Conservation (phyloP, 768 basidiomycete genomes). For the Auricularia auricula-judae region DNA sequence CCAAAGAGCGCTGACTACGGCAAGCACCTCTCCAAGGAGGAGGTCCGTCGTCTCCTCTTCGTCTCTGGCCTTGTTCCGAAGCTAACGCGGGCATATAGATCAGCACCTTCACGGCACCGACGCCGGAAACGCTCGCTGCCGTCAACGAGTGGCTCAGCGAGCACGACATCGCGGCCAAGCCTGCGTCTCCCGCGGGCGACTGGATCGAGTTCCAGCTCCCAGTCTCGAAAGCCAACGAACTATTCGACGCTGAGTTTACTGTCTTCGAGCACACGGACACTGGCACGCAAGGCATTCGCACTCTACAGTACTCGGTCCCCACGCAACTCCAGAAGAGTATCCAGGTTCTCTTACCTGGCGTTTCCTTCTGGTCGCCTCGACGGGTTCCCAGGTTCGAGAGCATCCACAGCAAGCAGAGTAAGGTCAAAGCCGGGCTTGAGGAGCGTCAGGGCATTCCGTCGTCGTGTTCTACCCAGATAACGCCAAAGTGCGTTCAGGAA, state of each 20-base stretch:
- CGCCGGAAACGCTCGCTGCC: slow-evolving; percentile 12
- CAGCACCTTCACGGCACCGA: slow-evolving; percentile 19
- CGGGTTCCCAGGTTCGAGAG: too few species aligned
- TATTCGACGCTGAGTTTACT: slow-evolving; percentile 19
- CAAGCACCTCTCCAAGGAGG: neutral
- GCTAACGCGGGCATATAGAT: slow-evolving; percentile 4
- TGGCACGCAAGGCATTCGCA: slow-evolving; percentile 13
- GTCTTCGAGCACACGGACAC: slow-evolving; percentile 14
- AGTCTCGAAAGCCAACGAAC: slow-evolving; percentile 16
- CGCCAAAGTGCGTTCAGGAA: too few species aligned
- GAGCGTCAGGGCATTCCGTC: too few species aligned
- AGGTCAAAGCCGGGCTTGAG: too few species aligned
- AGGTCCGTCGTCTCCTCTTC: neutral
- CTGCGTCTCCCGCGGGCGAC: slow-evolving; percentile 17
- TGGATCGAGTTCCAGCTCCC: slow-evolving; percentile 20
- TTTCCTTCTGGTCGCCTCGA: too few species aligned
- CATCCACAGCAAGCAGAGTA: too few species aligned
- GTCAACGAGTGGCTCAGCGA: slow-evolving; percentile 16
- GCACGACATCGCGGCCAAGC: slow-evolving; percentile 15
- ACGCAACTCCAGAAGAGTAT: too few species aligned
- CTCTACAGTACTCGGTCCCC: slow-evolving; percentile 19
- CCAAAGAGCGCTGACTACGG: neutral
- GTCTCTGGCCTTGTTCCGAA: neutral
- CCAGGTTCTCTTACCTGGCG: too few species aligned
- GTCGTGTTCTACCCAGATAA: too few species aligned